Conservation (phyloP, 768 basidiomycete genomes). For the Pleurotus tuber-regium region DNA sequence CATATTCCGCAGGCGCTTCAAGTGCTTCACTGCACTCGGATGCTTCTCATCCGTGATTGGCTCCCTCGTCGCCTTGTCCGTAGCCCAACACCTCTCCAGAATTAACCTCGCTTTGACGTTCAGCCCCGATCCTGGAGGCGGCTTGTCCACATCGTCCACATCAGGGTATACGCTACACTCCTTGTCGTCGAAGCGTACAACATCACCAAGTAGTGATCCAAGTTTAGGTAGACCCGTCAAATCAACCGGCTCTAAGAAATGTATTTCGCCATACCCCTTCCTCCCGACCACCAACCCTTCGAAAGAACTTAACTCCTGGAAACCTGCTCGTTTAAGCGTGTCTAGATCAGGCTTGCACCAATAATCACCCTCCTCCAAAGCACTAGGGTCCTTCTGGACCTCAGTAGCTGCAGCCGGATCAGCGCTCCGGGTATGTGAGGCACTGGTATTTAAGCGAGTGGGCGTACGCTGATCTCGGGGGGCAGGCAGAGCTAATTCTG, state of each 20-base stretch:
- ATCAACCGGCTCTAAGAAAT: slow-evolving; percentile 78
- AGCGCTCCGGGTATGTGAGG: slow-evolving; percentile 22
- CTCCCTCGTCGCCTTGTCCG: slow-evolving; percentile 88
- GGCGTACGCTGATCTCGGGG: slow-evolving; percentile 24
- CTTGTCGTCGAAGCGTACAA: slow-evolving; percentile 87
- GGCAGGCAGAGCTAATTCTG: slow-evolving; percentile 21
- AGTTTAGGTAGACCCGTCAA: slow-evolving; percentile 82
- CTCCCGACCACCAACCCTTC: slow-evolving; percentile 83
- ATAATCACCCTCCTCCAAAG: slow-evolving; percentile 84
- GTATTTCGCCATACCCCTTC: slow-evolving; percentile 88
- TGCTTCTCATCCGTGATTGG: slow-evolving; percentile 82
- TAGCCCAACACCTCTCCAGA: slow-evolving; percentile 80
- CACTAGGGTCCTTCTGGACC: slow-evolving; percentile 28
- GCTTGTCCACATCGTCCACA: slow-evolving; percentile 81
- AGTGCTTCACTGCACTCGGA: slow-evolving; percentile 63
- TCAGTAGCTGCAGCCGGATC: slow-evolving; percentile 17
- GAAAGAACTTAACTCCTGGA: slow-evolving; percentile 72
- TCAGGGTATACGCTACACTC: slow-evolving; percentile 95
- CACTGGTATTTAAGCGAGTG: slow-evolving; percentile 35
- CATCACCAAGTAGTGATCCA: slow-evolving; percentile 78
- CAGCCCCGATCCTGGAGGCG: slow-evolving; percentile 77
- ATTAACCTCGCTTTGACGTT: slow-evolving; percentile 84
- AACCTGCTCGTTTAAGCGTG: slow-evolving; percentile 66
- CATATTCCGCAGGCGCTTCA: slow-evolving; percentile 82
- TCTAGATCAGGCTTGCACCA: slow-evolving; percentile 81